Evolutionary conservation across 257 asterid genomes (phyloP), one percentile per base, ranked within the genome.

Genomic region (Rehmannia glutinosa): DNA sequence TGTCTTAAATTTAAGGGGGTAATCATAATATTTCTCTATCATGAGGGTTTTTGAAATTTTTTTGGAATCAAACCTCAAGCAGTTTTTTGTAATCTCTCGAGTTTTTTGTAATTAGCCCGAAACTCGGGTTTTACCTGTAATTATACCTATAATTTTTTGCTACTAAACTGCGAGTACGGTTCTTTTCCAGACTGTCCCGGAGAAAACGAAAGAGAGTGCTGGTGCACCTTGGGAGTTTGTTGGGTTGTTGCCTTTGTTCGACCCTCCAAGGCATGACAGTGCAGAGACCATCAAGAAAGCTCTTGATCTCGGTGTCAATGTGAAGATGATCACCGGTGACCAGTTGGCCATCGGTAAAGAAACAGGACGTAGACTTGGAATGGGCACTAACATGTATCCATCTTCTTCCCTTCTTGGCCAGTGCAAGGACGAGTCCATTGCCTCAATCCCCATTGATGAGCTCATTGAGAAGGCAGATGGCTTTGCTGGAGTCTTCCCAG

Each of bases 341-440:
- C 97, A 90, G 68, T 79, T 90, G 2, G 94, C 97, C 71, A 90
- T 90, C 11, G 97, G 84, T 3, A 90, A 81, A 55, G 97, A 90
- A 64, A 90, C 97, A 0, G 97, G 88, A 0, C 88, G 91, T 35
- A 81, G 97, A 27, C 85, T 90, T 24, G 97, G 97, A 20, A 90
- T 90, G 97, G 97, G 97, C 19, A 87, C 86, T 51, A 87, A 86
- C 82, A 87, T 86, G 97, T 87, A 87, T 54, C 94, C 96, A 1
- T 90, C 97, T 3, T 85, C 97, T 19, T 79, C 94, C 69, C 86
- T 90, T 56, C 84, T 90, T 16, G 94, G 97, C 38, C 88, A 75
- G 74, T 59, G 72, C 78, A 84, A 77, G 28, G 92, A 87, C 30
- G 84, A 77, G 49, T 79, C 89, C 17, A 66, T 86, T 50, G 80